phyloP scores from a whole-genome alignment of 2,329 filamentous ascomycete species.

The Talaromyces islandicus region DNA sequence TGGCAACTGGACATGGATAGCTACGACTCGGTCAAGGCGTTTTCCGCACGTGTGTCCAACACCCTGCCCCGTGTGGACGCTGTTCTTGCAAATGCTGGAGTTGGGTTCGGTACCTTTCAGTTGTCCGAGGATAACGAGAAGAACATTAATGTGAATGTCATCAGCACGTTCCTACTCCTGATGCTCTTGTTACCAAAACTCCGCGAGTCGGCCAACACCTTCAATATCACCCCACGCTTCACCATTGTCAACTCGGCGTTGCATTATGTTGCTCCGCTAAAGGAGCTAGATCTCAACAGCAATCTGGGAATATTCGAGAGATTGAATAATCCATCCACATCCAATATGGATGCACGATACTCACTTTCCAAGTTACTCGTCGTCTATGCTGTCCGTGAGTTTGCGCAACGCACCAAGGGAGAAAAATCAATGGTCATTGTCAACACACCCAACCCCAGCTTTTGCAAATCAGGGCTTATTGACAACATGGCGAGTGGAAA shows the following conservation, averaged over 20 bases:
- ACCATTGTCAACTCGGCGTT: conserved; percentile 15
- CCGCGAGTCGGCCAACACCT: conserved; percentile 12
- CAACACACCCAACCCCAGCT: conserved; percentile 39
- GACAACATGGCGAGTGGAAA: not conserved
- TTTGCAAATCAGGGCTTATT: conserved; percentile 32
- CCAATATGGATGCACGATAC: conserved; percentile 14
- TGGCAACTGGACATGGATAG: conserved; percentile 47
- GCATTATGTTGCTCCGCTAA: conserved; percentile 13
- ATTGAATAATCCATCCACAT: conserved; percentile 12
- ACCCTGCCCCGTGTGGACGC: conserved; percentile 38
- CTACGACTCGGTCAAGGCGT: conserved; percentile 41
- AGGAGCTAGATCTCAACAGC: conserved; percentile 10
- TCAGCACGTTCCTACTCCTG: conserved; percentile 23
- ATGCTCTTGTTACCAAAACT: conserved; percentile 16
- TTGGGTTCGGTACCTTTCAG: conserved; percentile 17
- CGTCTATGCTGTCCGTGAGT: conserved; percentile 14
- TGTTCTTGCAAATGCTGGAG: conserved; percentile 42
- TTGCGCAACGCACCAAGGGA: conserved; percentile 7
- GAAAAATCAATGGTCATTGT: conserved; percentile 21
- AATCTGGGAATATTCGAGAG: conserved; percentile 10
- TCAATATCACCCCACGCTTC: conserved; percentile 13
- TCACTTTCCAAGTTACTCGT: conserved; percentile 16
- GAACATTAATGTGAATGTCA: conserved; percentile 34
- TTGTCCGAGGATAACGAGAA: conserved; percentile 12
- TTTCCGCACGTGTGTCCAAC: conserved; percentile 29